Percentiles rank a stretch among this genome's conserved stretches.
Evolutionary conservation across 805 yeast species (phyloP).

Genomic region (Schwanniomyces polymorphus): DNA sequence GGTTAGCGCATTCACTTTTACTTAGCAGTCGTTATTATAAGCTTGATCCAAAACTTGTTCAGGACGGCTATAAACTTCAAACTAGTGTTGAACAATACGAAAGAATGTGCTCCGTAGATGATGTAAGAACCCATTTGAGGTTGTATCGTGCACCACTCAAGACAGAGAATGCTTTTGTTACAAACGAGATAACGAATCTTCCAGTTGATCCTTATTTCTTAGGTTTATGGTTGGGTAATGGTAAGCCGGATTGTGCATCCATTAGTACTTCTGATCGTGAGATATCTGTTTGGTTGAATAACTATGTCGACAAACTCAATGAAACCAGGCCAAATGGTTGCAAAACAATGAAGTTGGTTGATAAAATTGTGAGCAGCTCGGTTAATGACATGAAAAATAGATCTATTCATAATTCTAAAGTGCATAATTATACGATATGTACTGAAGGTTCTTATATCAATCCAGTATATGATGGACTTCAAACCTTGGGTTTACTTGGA

Average conservation of each 20-base stretch:
- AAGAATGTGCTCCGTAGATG: background rate
- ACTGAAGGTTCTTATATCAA: background rate
- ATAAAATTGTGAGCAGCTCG: background rate
- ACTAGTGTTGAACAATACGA: background rate
- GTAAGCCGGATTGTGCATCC: background rate
- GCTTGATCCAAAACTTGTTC: constrained; percentile 1
- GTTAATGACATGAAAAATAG: too few species aligned
- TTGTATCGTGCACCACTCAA: constrained; percentile 2
- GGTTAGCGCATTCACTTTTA: background rate
- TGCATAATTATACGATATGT: background rate
- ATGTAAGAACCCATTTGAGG: background rate
- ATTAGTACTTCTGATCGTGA: constrained; percentile 5
- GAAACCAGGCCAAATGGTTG: background rate
- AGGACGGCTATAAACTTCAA: background rate
- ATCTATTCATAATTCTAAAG: background rate
- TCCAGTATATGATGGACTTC: background rate
- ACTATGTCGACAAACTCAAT: constrained; percentile 3
- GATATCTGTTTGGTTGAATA: constrained; percentile 1
- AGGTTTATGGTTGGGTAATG: constrained; percentile 7
- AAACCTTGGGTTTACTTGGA: background rate
- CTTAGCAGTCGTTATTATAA: constrained; percentile 1
- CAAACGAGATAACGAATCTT: background rate
- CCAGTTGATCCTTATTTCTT: constrained; percentile 8
- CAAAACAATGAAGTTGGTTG: background rate
- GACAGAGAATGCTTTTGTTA: background rate